Conservation (phyloP, 805 yeast genomes). For the Myxozyma kluyveri region DNA sequence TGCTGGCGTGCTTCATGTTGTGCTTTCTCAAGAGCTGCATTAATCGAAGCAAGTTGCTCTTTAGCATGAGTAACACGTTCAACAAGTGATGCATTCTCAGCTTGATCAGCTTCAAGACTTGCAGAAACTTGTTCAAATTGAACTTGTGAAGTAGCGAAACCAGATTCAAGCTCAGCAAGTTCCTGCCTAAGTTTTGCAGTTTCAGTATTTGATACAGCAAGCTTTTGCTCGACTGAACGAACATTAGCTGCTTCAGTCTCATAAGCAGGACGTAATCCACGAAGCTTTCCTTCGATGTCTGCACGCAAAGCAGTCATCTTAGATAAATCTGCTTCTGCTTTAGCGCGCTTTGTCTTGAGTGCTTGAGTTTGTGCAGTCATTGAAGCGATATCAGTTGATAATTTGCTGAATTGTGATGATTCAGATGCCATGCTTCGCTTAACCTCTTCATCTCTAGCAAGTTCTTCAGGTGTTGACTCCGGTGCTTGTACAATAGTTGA, state of each 20-base stretch:
- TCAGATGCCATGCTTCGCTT: conserved; percentile 72
- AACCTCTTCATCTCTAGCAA: conserved; percentile 43
- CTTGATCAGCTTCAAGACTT: conserved; percentile 64
- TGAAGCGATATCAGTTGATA: conserved; percentile 79
- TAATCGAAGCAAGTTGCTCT: conserved; percentile 61
- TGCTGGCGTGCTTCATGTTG: conserved; percentile 59
- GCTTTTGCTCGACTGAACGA: conserved; percentile 62
- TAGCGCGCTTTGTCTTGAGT: conserved; percentile 64
- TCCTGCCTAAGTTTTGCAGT: conserved; percentile 69
- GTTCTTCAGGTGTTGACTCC: neutral
- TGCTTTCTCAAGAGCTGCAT: conserved; percentile 53
- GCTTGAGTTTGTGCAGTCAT: conserved; percentile 70
- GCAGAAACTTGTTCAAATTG: conserved; percentile 61
- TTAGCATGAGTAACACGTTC: conserved; percentile 66
- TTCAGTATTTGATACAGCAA: conserved; percentile 61
- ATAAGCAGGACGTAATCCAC: conserved; percentile 63
- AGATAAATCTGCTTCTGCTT: conserved; percentile 76
- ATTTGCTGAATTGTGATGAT: conserved; percentile 79
- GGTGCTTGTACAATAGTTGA: neutral
- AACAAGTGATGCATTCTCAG: conserved; percentile 60
- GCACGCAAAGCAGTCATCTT: conserved; percentile 62
- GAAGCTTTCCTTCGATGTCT: conserved; percentile 70
- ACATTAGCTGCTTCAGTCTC: conserved; percentile 77
- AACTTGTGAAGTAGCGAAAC: conserved; percentile 63
- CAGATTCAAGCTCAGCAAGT: conserved; percentile 73